Evolutionary conservation across 768 basidiomycete species (phyloP), one percentile per base, ranked within the genome.

Genomic region (Pisolithus orientalis): DNA sequence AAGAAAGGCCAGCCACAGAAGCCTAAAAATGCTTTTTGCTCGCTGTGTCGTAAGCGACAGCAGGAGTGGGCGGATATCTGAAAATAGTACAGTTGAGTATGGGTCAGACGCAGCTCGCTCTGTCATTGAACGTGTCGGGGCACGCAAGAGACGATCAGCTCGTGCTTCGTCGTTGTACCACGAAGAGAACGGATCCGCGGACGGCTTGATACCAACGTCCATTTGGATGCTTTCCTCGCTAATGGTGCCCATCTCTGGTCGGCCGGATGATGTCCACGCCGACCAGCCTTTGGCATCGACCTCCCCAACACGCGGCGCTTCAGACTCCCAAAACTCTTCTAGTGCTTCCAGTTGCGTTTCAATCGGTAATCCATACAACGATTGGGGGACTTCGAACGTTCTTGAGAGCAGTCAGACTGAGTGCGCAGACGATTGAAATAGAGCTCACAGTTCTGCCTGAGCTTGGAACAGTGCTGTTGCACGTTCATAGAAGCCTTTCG

Each of bases 311-410:
- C 90, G 83, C n/a, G 83, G 82, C 9, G 69, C 71, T 66, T 91
- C 90, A 4, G 85, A 80, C 47, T 93, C 90, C 90, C 90, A 93
- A 62, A 87, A 93, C 48, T 82, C 80, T 68, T 90, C 89, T 4
- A 93, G 73, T 14, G 75, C 70, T 50, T 79, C 74, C 3, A 91
- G 68, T 48, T 77, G 78, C 4, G 57, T 61, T 21, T 76, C 69
- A 32, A 83, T 70, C 27, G 84, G 67, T 44, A 70, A 56, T 42
- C 63, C 65, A 38, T 61, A 59, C 1, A 86, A 60, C n/a, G 62
- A 60, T 25, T 72, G 65, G 0, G 88, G 87, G 24, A 73, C 51
- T 53, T 78, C 71, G 56, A 85, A 90, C 5, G 75, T 74, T 44
- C 90, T 44, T 37, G 9, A 53, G 60, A 9, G 46, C 28, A 51